A percentile compares a stretch with the other conserved stretches of the same genome.
Conservation (phyloP, 2,329 filamentous ascomycete species). For the Colletotrichum lini region DNA sequence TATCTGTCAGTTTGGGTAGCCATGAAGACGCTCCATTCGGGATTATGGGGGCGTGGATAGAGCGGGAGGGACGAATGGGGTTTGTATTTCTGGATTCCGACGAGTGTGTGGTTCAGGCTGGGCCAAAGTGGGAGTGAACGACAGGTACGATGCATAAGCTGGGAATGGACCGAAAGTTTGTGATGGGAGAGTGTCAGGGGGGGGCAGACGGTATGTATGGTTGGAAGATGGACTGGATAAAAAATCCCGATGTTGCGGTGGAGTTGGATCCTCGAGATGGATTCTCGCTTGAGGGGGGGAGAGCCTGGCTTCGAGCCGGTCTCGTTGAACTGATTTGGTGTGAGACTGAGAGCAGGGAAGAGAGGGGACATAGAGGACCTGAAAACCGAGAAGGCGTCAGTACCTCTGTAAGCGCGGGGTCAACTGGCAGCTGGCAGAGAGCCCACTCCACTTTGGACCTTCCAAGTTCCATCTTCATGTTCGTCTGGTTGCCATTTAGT, state of each 20-base stretch:
- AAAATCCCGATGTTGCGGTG: not conserved
- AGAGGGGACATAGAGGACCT: not conserved
- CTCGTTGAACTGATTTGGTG: not conserved
- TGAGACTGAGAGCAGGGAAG: not conserved
- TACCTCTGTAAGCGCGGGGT: slow-evolving; percentile 26
- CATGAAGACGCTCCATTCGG: slow-evolving; percentile 19
- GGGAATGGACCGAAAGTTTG: slow-evolving; percentile 5
- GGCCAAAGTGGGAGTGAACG: slow-evolving; percentile 34
- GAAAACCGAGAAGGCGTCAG: slow-evolving; percentile 1
- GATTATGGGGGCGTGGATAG: slow-evolving; percentile 32
- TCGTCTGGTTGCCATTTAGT: slow-evolving; percentile 7
- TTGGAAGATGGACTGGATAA: not conserved
- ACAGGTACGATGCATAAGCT: slow-evolving; percentile 38
- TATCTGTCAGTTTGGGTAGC: slow-evolving; percentile 17
- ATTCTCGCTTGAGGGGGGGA: not conserved
- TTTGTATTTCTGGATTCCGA: slow-evolving; percentile 1
- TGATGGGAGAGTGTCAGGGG: not conserved
- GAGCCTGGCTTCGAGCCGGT: not conserved
- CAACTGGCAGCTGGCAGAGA: not conserved
- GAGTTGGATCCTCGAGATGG: not conserved
- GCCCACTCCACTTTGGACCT: slow-evolving; percentile 13
- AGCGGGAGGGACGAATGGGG: not conserved
- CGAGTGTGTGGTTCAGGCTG: not conserved
- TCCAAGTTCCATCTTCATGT: slow-evolving; percentile 19
- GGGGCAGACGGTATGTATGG: not conserved